Conservation (phyloP, 805 yeast species). For the Blastobotrys americana region DNA sequence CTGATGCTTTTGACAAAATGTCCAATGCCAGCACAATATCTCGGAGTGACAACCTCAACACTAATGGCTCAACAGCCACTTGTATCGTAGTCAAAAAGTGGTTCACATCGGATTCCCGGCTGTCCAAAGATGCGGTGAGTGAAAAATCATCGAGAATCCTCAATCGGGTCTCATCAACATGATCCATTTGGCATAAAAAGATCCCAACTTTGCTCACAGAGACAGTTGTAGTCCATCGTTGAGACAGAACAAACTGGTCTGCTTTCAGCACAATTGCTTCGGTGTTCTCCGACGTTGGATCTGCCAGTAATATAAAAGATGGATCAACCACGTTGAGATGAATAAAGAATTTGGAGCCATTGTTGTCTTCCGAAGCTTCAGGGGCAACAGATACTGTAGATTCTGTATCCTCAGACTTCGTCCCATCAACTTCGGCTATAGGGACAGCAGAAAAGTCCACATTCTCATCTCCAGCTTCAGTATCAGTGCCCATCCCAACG, state of each 20-base stretch:
- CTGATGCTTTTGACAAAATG: constrained; percentile 66
- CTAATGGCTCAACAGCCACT: constrained; percentile 68
- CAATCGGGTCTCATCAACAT: constrained; percentile 51
- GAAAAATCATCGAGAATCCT: constrained; percentile 87
- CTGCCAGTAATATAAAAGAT: constrained; percentile 72
- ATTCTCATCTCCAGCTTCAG: constrained; percentile 8
- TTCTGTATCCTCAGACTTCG: constrained; percentile 10
- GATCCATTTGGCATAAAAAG: constrained; percentile 72
- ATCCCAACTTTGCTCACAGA: constrained; percentile 77
- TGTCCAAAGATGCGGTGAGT: constrained; percentile 63
- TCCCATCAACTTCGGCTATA: constrained; percentile 7
- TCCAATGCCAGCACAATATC: constrained; percentile 76
- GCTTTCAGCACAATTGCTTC: constrained; percentile 89
- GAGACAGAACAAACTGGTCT: constrained; percentile 65
- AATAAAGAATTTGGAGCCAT: constrained; percentile 15
- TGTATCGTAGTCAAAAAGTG: constrained; percentile 57
- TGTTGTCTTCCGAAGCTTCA: constrained; percentile 12
- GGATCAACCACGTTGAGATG: constrained; percentile 67
- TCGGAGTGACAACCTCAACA: constrained; percentile 74
- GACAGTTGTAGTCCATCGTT: constrained; percentile 58
- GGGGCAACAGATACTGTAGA: background rate
- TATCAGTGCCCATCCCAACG: constrained; percentile 34
- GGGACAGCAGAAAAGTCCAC: background rate
- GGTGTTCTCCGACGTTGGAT: constrained; percentile 58
- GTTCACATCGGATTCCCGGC: constrained; percentile 53